Evolutionary conservation across 768 basidiomycete species (phyloP).

Genomic region (Lactifluus hygrophoroides): DNA sequence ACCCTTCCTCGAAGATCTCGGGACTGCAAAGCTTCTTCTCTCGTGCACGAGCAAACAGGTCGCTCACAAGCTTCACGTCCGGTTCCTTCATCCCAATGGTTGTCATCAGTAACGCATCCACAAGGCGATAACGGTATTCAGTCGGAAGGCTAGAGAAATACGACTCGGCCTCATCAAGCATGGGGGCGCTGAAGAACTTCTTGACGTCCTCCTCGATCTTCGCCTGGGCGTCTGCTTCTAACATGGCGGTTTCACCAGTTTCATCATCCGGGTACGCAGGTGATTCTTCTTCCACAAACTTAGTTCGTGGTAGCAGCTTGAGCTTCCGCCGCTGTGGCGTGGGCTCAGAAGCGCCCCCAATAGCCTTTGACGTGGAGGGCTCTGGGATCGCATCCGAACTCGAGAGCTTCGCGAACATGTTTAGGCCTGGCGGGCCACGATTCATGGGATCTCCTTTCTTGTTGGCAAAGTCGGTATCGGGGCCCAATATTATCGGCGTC

Average conservation of each 20-base stretch:
- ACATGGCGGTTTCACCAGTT: slow-evolving; percentile 41
- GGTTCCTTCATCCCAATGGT: slow-evolving; percentile 78
- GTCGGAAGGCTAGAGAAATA: slow-evolving; percentile 73
- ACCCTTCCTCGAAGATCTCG: slow-evolving; percentile 66
- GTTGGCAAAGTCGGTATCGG: slow-evolving; percentile 71
- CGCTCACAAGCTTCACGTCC: slow-evolving; percentile 68
- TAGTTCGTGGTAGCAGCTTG: slow-evolving; percentile 68
- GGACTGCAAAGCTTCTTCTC: slow-evolving; percentile 51
- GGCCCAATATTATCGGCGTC: slow-evolving; percentile 40
- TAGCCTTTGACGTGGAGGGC: slow-evolving; percentile 37
- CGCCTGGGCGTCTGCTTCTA: slow-evolving; percentile 56
- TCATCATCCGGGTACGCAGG: slow-evolving; percentile 37
- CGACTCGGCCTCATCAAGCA: slow-evolving; percentile 77
- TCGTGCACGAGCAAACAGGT: slow-evolving; percentile 58
- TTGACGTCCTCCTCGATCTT: slow-evolving; percentile 76
- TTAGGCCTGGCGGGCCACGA: slow-evolving; percentile 57
- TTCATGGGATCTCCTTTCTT: slow-evolving; percentile 56
- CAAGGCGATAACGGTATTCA: slow-evolving; percentile 52
- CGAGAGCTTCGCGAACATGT: slow-evolving; percentile 85
- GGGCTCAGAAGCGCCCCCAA: slow-evolving; percentile 38
- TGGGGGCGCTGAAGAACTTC: slow-evolving; percentile 81
- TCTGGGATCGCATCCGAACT: slow-evolving; percentile 49
- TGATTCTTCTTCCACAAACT: slow-evolving; percentile 42
- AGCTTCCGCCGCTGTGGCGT: slow-evolving; percentile 57
- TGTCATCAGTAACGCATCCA: slow-evolving; percentile 64